Evolutionary conservation across 148 eudicot species (phyloP).

Genomic region (Amaranthus cruentus): DNA sequence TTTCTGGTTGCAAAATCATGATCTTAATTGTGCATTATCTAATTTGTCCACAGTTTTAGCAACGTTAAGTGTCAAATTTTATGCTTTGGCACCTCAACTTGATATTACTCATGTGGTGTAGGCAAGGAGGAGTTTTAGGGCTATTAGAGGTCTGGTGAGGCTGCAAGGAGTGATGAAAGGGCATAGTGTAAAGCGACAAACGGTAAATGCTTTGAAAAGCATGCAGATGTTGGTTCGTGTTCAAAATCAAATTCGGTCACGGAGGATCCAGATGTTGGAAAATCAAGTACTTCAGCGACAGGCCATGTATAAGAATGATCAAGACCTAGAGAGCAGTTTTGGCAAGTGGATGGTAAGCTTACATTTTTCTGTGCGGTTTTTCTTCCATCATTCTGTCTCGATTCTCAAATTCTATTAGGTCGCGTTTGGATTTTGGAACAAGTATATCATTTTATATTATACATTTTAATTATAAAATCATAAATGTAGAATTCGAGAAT

Average conservation of each 20-base stretch:
- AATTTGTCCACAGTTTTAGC: not conserved
- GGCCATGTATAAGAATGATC: slow-evolving; percentile 42
- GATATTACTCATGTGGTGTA: slow-evolving; percentile 23
- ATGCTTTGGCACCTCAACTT: not conserved
- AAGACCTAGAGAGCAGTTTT: slow-evolving; percentile 49
- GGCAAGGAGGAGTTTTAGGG: slow-evolving; percentile 83
- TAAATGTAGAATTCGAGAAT: no score
- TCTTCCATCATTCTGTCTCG: not conserved
- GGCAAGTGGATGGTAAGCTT: slow-evolving; percentile 59
- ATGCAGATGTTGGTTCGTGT: slow-evolving; percentile 89
- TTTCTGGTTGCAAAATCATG: not conserved
- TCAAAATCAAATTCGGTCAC: slow-evolving; percentile 86
- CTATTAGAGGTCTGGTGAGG: slow-evolving; percentile 83
- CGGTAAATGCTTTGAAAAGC: slow-evolving; percentile 79
- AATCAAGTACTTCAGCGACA: slow-evolving; percentile 64
- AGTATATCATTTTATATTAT: no score
- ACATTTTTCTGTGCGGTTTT: slow-evolving; percentile 11
- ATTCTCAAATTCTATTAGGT: not conserved
- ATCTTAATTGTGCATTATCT: no score
- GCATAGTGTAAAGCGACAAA: slow-evolving; percentile 76
- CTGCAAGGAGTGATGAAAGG: slow-evolving; percentile 91
- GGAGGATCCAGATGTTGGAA: slow-evolving; percentile 86
- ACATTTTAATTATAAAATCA: no score
- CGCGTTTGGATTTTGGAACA: not conserved
- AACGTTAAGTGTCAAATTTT: not conserved